phyloP scores from a whole-genome alignment of 805 yeast species.

The Myxozyma mucilagina region DNA sequence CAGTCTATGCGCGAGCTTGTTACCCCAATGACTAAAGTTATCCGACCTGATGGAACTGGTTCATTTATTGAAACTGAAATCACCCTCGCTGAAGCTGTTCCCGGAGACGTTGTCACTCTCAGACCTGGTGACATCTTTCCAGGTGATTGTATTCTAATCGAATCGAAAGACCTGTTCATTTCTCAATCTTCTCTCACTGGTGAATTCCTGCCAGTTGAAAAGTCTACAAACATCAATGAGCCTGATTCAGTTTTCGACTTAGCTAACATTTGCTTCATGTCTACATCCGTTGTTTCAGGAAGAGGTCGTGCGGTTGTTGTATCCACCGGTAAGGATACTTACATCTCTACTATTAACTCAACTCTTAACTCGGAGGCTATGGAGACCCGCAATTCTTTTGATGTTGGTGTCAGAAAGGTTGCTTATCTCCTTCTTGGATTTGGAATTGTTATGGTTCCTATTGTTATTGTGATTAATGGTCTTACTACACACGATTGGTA shows the following conservation, averaged over 20 bases:
- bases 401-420: slow-evolving; percentile 32
- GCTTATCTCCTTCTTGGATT: slow-evolving; percentile 31
- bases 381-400: slow-evolving; percentile 32
- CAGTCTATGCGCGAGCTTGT: slow-evolving; percentile 30
- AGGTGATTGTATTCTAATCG: slow-evolving; percentile 74
- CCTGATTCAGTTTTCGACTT: slow-evolving; percentile 28
- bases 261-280: slow-evolving; percentile 30
- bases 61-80: slow-evolving; percentile 39
- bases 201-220: slow-evolving; percentile 50
- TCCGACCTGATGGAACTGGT: slow-evolving; percentile 28
- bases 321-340: slow-evolving; percentile 27
- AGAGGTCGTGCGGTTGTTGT: slow-evolving; percentile 31
- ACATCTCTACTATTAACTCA: slow-evolving; percentile 34
- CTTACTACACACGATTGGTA: slow-evolving; percentile 30
- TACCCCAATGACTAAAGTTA: slow-evolving; percentile 24
- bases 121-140: slow-evolving; percentile 96
- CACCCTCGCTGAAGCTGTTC: slow-evolving; percentile 72
- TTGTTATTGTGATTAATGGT: slow-evolving; percentile 31
- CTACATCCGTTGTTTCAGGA: slow-evolving; percentile 31
- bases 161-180: slow-evolving; percentile 71
- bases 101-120: slow-evolving; percentile 80
- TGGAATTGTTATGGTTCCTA: slow-evolving; percentile 31
- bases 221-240: slow-evolving; percentile 23
- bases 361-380: slow-evolving; percentile 31
- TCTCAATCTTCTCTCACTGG: slow-evolving; percentile 95